Base-by-base conservation (phyloP, 2,329 filamentous ascomycete species). In the Myriangium duriaei region DNA sequence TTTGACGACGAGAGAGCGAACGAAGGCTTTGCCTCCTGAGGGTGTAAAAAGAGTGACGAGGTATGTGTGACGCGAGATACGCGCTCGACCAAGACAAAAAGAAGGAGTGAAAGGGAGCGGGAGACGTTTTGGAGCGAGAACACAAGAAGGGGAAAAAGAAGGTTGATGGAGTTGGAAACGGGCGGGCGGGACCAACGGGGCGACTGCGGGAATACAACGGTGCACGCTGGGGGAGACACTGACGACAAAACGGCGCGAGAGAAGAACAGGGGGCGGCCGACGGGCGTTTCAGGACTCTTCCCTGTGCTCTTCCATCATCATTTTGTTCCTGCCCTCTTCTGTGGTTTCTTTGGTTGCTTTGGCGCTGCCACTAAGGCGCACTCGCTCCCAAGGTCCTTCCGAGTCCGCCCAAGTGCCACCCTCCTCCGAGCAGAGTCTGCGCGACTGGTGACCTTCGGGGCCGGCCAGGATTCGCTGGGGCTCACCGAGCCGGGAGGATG, bases 81-180 rank as follows among this genome's bases (percentile, higher is more conserved):
- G 36, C 36, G 36, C 36, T 39, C 29, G 32, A 29, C 36, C 28
- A 33, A 39, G 36, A 39, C 36, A 39, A 39, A n/a, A 26, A 18
- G 34, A 33, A 41, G 30, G 36, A 39, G 36, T 19, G 36, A 32
- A 30, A 39, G 36, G 29, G 36, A 39, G 30, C 32, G 30, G 36
- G 29, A 30, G 30, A 30, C 18, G 39, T 41, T 21, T 29, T 41
- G 15, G 39, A 41, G 26, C 39, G 39, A 14, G 39, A 41, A 19
- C 34, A 37, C n/a, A 26, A 16, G 34, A 37, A 26, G 34, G 18
- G 34, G 4, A 37, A 37, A 28, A 37, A 28, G n/a, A 28, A 28
- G 6, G 34, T 12, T 10, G 34, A 26, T 10, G 18, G 19, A 37
- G 19, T 16, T 29, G 34, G 18, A 26, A 26, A 26, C 21, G 21